Evolutionary conservation across 177 flowering plant genomes (phyloP).

Genomic region (Vitis hybrid): DNA sequence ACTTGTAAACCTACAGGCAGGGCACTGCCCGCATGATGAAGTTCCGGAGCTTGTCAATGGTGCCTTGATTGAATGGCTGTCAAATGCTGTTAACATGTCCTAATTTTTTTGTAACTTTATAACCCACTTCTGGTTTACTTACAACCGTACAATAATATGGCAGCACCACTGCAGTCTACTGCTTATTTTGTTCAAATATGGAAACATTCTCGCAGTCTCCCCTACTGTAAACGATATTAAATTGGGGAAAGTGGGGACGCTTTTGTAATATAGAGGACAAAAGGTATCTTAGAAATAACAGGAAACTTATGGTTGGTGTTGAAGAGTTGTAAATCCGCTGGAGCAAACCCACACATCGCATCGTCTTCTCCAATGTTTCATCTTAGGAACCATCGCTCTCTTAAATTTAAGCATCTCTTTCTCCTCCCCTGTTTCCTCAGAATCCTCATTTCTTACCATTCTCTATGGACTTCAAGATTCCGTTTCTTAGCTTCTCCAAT

Average conservation of each 20-base stretch:
- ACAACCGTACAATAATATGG: no score
- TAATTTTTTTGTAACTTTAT: no score
- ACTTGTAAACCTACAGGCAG: slow-evolving; percentile 81
- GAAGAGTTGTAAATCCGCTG: not conserved
- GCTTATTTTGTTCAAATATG: no score
- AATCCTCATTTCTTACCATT: not conserved
- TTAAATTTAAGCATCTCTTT: slow-evolving; percentile 7
- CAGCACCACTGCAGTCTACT: no score
- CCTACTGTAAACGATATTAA: no score
- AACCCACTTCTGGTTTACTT: no score
- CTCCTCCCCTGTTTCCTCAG: not conserved
- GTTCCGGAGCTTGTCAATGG: slow-evolving; percentile 79
- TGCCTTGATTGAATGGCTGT: slow-evolving; percentile 75
- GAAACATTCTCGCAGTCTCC: no score
- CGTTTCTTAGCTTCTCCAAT: not conserved
- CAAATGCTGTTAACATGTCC: slow-evolving; percentile 21
- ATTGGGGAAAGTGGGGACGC: no score
- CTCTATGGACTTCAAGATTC: not conserved
- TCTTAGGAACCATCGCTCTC: slow-evolving; percentile 22
- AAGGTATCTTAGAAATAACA: no score
- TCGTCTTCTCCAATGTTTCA: slow-evolving; percentile 28
- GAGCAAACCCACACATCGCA: slow-evolving; percentile 1
- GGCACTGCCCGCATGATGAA: slow-evolving; percentile 97
- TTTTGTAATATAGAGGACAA: no score
- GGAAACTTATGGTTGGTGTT: no score